Conservation (phyloP, 345 rosid species). For the Gossypium arboreum region DNA sequence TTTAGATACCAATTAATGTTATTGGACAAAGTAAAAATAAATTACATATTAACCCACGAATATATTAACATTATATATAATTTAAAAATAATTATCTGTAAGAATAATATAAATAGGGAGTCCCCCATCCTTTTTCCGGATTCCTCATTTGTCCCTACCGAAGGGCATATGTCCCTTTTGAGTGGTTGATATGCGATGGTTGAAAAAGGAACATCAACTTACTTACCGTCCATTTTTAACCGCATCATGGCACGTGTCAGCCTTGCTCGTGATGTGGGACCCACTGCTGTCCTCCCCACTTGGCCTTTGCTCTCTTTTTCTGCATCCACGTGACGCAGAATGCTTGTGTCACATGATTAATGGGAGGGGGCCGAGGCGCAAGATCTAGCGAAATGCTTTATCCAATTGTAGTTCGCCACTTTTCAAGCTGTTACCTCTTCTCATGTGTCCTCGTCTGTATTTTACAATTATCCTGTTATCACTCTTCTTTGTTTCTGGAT, state of each 20-base stretch:
- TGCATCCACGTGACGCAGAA: constrained; percentile 51
- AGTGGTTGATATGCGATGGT: constrained; percentile 11
- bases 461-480: not conserved
- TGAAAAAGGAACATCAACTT: constrained; percentile 17
- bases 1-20: too few relatives aligned
- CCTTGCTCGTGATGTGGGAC: constrained; percentile 36
- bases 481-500: not conserved
- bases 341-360: constrained; percentile 30
- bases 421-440: constrained; percentile 9
- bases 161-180: constrained; percentile 4
- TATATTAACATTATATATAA: too few relatives aligned
- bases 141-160: not conserved
- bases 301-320: constrained; percentile 19
- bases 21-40: too few relatives aligned
- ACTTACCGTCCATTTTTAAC: constrained; percentile 8
- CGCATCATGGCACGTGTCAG: constrained; percentile 44
- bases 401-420: constrained; percentile 28
- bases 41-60: too few relatives aligned
- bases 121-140: too few relatives aligned
- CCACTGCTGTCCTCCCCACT: constrained; percentile 8
- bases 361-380: constrained; percentile 1
- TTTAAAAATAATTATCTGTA: too few relatives aligned
- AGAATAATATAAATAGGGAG: too few relatives aligned
- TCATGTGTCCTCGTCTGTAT: constrained; percentile 28
- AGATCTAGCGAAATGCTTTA: not conserved